Conservation (phyloP, 441 rosid genomes). For the Croton laevigatus region DNA sequence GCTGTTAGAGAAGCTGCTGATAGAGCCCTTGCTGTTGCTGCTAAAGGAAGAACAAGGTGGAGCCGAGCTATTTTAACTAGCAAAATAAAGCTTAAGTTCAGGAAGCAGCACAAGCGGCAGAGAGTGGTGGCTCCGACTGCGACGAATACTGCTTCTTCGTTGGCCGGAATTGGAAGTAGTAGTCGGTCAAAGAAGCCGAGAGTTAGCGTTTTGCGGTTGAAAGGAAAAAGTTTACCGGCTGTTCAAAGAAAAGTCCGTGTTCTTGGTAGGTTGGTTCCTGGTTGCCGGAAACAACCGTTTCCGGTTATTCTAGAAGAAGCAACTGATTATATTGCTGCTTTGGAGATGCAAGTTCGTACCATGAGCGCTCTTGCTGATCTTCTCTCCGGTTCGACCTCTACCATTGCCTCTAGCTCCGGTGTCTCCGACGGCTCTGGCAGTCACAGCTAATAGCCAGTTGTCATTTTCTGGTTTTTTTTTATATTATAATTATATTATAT, state of each 20-base stretch:
- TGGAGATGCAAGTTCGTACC: slow-evolving; percentile 95
- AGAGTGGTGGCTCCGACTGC: slow-evolving; percentile 17
- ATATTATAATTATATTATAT: no score
- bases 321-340: slow-evolving; percentile 89
- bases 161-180: slow-evolving; percentile 22
- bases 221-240: slow-evolving; percentile 54
- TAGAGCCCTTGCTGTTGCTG: slow-evolving; percentile 68
- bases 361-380: slow-evolving; percentile 70
- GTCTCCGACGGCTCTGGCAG: slow-evolving; percentile 32
- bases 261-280: slow-evolving; percentile 88
- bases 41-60: slow-evolving; percentile 82
- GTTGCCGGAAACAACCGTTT: slow-evolving; percentile 84
- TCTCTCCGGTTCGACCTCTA: slow-evolving; percentile 32
- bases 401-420: slow-evolving; percentile 18
- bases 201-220: slow-evolving; percentile 56
- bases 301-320: slow-evolving; percentile 91
- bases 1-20: slow-evolving; percentile 88
- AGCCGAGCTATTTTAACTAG: slow-evolving; percentile 82
- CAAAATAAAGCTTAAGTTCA: slow-evolving; percentile 72
- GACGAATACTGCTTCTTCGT: slow-evolving; percentile 14
- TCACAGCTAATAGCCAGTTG: slow-evolving; percentile 36
- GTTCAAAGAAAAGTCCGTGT: slow-evolving; percentile 73
- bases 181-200: slow-evolving; percentile 59
- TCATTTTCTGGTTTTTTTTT: slow-evolving; percentile 24
- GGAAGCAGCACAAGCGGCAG: slow-evolving; percentile 59